These are phyloP conservation scores for Kodamaea laetipori DNA, from an alignment of 805 yeast species.

Conservation along the genomic window DNA sequence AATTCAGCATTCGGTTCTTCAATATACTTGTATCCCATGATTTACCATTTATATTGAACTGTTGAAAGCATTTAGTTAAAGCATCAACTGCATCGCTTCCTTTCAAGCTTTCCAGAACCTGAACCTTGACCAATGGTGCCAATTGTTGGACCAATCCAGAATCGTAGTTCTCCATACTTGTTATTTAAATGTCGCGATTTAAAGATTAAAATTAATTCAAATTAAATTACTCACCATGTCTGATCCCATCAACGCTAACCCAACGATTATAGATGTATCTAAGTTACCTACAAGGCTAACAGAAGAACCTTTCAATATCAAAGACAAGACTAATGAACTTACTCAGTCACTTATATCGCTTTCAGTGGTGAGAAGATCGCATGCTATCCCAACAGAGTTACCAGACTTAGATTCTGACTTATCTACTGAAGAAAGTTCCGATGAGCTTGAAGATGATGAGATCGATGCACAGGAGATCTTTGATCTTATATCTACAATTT, in stretches of 20 bases:
- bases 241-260: conserved; percentile 89
- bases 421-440: conserved; percentile 17
- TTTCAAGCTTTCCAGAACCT: conserved; percentile 17
- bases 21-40: conserved; percentile 44
- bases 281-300: conserved; percentile 70
- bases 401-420: conserved; percentile 32
- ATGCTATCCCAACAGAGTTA: conserved; percentile 14
- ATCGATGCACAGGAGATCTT: conserved; percentile 89
- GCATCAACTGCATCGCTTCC: conserved; percentile 12
- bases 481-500: conserved; percentile 80
- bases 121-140: conserved; percentile 36
- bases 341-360: conserved; percentile 36
- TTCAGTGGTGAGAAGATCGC: conserved; percentile 22
- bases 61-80: conserved; percentile 16
- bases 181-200: background rate
- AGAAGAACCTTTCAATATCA: conserved; percentile 9
- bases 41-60: conserved; percentile 22
- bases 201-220: background rate
- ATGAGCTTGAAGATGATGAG: conserved; percentile 48
- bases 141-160: conserved; percentile 30
- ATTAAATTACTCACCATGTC: conserved; percentile 47
- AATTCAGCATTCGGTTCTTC: conserved; percentile 36
- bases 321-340: conserved; percentile 21
- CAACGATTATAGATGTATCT: conserved; percentile 74
- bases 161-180: conserved; percentile 37